phyloP scores from a whole-genome alignment of 352 stramenopile species.

The Blastocystis hominis region DNA sequence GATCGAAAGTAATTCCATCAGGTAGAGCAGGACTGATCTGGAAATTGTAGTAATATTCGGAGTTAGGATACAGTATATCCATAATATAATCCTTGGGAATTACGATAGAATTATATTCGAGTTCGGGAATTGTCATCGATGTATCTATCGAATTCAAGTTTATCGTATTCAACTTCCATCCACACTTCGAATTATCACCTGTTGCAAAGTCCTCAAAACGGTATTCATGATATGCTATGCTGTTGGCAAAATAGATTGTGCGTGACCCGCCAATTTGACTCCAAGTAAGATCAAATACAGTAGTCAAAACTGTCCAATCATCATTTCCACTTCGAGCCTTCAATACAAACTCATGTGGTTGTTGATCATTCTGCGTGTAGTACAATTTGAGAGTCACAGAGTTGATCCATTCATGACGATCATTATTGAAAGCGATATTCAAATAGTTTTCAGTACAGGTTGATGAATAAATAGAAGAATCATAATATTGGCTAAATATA shows the following conservation, averaged over 20 bases:
- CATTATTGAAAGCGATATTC: no score
- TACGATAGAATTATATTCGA: no score
- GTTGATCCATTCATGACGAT: constrained; percentile 1
- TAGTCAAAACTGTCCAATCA: background rate
- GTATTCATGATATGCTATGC: background rate
- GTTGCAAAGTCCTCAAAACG: constrained; percentile 15
- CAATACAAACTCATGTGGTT: background rate
- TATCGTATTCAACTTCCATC: background rate
- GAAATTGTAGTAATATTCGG: no score
- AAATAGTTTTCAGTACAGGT: no score
- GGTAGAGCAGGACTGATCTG: background rate
- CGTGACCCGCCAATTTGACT: background rate
- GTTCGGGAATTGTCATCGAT: no score
- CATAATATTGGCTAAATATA: no score
- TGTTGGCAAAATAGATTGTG: background rate
- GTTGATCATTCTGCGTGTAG: background rate
- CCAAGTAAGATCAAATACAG: background rate
- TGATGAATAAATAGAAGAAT: no score
- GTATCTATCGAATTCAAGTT: no score
- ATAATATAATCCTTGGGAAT: no score
- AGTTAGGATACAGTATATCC: no score
- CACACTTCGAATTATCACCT: background rate
- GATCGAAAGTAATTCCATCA: background rate
- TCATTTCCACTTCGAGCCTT: background rate
- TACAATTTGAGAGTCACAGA: background rate